Conservation (phyloP, 73 alveolate species). For the Paramecium tetraurelia region DNA sequence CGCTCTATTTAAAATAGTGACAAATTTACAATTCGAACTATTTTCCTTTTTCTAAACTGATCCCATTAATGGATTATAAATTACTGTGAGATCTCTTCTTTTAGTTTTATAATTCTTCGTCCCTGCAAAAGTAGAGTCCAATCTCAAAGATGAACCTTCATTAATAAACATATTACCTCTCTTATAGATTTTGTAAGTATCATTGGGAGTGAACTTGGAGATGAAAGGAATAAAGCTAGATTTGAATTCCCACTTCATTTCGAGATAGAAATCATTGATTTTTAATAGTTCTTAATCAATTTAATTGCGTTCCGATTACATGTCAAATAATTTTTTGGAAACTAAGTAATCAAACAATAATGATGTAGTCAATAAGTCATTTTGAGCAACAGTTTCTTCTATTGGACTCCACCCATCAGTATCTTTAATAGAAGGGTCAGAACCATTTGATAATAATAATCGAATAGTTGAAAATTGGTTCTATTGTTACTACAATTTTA, state of each 20-base stretch:
- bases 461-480: slow-evolving; percentile 64
- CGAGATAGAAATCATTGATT: slow-evolving; percentile 85
- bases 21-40: slow-evolving; percentile 65
- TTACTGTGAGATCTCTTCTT: slow-evolving; percentile 76
- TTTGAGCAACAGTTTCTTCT: slow-evolving; percentile 80
- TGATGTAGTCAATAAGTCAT: slow-evolving; percentile 70
- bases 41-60: slow-evolving; percentile 55
- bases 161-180: slow-evolving; percentile 56
- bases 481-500: slow-evolving; percentile 63
- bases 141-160: slow-evolving; percentile 73
- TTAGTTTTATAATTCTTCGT: slow-evolving; percentile 70
- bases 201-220: slow-evolving; percentile 81
- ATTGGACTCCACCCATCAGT: slow-evolving; percentile 79
- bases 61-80: slow-evolving; percentile 67
- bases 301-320: slow-evolving; percentile 61
- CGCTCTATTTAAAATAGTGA: slow-evolving; percentile 67
- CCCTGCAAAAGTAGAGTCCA: slow-evolving; percentile 87
- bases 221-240: slow-evolving; percentile 78
- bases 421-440: slow-evolving; percentile 78
- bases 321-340: slow-evolving; percentile 58
- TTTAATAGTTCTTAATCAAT: slow-evolving; percentile 57
- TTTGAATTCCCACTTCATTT: slow-evolving; percentile 87
- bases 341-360: slow-evolving; percentile 74
- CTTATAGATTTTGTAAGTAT: slow-evolving; percentile 82
- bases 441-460: slow-evolving; percentile 50